A percentile compares a stretch with the other conserved stretches of the same genome.
Conservation (phyloP, 164 flowering plant species). For the Magnolia kwangsiensis region DNA sequence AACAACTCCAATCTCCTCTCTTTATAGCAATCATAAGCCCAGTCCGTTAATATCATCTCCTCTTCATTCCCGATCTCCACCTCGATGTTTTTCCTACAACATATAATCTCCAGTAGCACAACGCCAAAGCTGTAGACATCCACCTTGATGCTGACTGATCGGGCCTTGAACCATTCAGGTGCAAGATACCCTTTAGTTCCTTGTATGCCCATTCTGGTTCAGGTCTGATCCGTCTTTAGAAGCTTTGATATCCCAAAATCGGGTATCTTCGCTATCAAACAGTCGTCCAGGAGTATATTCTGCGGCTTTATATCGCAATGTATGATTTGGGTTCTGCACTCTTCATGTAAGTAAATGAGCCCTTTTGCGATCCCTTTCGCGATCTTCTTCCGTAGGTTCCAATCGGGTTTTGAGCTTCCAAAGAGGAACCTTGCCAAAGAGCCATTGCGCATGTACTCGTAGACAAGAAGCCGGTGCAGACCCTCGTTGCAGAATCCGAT, state of each 20-base stretch:
- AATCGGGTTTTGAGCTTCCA: neutral
- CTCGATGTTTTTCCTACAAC: conserved; percentile 26
- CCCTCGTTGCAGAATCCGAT: conserved; percentile 21
- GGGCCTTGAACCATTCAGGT: conserved; percentile 14
- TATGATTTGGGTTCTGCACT: neutral
- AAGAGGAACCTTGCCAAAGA: conserved; percentile 23
- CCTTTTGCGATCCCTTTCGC: neutral
- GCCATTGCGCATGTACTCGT: conserved; percentile 28
- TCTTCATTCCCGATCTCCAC: conserved; percentile 4
- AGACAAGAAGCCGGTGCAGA: conserved; percentile 19
- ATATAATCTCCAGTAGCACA: conserved; percentile 21
- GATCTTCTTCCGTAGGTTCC: neutral
- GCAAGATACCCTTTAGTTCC: conserved; percentile 16
- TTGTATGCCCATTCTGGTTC: conserved; percentile 13
- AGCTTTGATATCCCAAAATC: neutral
- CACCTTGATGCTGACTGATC: conserved; percentile 21
- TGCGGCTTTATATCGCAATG: neutral
- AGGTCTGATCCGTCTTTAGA: conserved; percentile 20
- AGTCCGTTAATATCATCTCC: conserved; percentile 5
- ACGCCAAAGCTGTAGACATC: conserved; percentile 32
- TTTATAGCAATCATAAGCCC: conserved; percentile 6
- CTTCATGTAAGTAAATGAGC: neutral
- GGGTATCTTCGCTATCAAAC: neutral
- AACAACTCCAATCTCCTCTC: neutral
- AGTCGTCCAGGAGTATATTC: neutral